Percentiles rank a stretch among this genome's conserved stretches.
These are phyloP conservation scores for Neofusicoccum ribis DNA, from an alignment of 2,329 filamentous ascomycete species.

Conservation along the genomic window DNA sequence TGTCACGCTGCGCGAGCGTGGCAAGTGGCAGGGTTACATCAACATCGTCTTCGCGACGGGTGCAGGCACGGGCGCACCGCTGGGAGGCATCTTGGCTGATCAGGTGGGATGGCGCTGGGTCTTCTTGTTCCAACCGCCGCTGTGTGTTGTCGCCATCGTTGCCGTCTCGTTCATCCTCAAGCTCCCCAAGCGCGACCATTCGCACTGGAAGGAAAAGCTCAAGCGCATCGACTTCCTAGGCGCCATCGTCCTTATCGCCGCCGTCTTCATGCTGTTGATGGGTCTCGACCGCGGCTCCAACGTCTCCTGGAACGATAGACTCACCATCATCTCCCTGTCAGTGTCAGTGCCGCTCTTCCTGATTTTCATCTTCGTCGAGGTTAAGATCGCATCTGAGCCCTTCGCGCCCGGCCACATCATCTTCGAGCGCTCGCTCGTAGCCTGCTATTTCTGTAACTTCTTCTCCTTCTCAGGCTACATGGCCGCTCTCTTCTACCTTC, in stretches of 20 bases:
- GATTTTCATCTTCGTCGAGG: slow-evolving; percentile 69
- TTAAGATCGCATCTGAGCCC: slow-evolving; percentile 66
- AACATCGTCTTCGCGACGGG: slow-evolving; percentile 72
- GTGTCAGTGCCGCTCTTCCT: slow-evolving; percentile 61
- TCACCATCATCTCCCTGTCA: slow-evolving; percentile 60
- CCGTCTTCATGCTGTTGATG: slow-evolving; percentile 65
- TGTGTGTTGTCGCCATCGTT: slow-evolving; percentile 65
- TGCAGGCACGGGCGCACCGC: slow-evolving; percentile 66
- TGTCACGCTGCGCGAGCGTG: slow-evolving; percentile 67
- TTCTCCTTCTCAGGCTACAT: slow-evolving; percentile 65
- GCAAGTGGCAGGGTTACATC: slow-evolving; percentile 72
- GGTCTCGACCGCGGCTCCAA: slow-evolving; percentile 75
- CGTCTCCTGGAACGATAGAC: slow-evolving; percentile 62
- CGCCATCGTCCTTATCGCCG: slow-evolving; percentile 63
- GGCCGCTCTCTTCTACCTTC: slow-evolving; percentile 69
- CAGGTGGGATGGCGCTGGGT: slow-evolving; percentile 76
- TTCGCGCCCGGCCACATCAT: slow-evolving; percentile 76
- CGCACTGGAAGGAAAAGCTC: slow-evolving; percentile 66
- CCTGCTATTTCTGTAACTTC: slow-evolving; percentile 71
- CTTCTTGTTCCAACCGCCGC: slow-evolving; percentile 69
- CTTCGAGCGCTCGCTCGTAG: slow-evolving; percentile 65
- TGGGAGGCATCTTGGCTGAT: slow-evolving; percentile 72
- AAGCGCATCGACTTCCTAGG: slow-evolving; percentile 72
- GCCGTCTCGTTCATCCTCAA: slow-evolving; percentile 64
- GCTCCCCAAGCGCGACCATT: slow-evolving; percentile 58